Base-by-base conservation (phyloP, 1,284 basidiomycete genomes). In the Malassezia furfur region DNA sequence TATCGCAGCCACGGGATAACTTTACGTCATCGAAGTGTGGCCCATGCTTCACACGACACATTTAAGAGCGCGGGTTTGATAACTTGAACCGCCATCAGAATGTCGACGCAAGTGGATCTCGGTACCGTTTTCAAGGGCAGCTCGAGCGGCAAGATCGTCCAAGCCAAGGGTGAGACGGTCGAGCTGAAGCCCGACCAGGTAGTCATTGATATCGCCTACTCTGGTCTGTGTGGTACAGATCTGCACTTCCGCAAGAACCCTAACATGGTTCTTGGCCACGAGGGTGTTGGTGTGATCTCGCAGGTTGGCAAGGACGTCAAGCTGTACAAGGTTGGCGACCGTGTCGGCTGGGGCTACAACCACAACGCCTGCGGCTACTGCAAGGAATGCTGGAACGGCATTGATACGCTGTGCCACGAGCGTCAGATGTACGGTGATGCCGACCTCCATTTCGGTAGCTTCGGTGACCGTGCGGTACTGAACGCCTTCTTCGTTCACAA, bases 331-430 rank as follows among this genome's bases (percentile, higher is more conserved):
- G 61, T 58, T 22, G 68, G 68, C 32, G 68, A 67, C 51, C 65
- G 65, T 36, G 68, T 68, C 11, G 70, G 70, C 19, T 72, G 66
- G 64, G 68, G 70, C 34, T 72, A 72, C 63, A 63, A 64, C 58
- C 68, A 68, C 60, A 49, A 58, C 31, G 53, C 61, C n/a, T 70
- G 68, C 48, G 59, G 61, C 35, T 59, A 50, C 37, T 72, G 70
- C 55, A 57, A 67, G 54, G 57, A 68, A 21, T 72, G 70, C 62
- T 57, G 63, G 17, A 57, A 55, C 37, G 70, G 70, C 12, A 43
- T 54, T 19, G 70, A 72, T 47, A 68, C 57, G 44, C 60, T 64
- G 48, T 72, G 70, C 64, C 57, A 58, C 38, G 43, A 59, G 15
- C 65, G 62, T 58, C 28, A 53, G 35, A 64, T 66, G 62, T 72